phyloP scores from a whole-genome alignment of 129 eudicot genomes.

The Heracleum sosnowskyi region DNA sequence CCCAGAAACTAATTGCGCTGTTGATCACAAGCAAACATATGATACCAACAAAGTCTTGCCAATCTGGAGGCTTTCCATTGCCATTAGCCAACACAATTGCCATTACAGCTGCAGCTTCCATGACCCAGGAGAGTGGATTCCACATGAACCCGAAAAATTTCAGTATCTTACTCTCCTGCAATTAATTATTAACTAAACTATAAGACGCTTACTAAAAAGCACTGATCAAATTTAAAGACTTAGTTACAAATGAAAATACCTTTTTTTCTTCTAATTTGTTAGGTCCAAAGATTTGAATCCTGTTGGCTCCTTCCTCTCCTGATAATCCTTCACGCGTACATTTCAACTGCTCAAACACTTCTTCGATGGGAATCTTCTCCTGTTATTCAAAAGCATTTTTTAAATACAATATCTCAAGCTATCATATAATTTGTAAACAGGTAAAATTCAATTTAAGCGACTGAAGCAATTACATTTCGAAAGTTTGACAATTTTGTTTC shows the following conservation, averaged over 20 bases:
- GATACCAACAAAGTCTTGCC: conserved; percentile 90
- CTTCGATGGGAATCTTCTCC: conserved; percentile 64
- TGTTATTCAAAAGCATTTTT: conserved; percentile 7
- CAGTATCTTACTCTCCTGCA: conserved; percentile 71
- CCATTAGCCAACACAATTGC: conserved; percentile 85
- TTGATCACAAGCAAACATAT: conserved; percentile 79
- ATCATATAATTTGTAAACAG: not conserved
- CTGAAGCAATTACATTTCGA: not conserved
- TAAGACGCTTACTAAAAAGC: not conserved
- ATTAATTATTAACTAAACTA: not conserved
- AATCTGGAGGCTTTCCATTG: conserved; percentile 73
- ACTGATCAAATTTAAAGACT: not conserved
- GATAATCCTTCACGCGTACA: conserved; percentile 53
- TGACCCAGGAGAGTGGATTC: conserved; percentile 95
- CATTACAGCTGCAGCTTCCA: conserved; percentile 95
- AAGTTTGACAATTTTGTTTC: not conserved
- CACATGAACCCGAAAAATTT: conserved; percentile 94
- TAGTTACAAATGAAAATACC: conserved; percentile 16
- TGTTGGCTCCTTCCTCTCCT: conserved; percentile 36
- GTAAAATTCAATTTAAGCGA: not conserved
- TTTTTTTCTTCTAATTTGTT: conserved; percentile 60
- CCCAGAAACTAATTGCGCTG: conserved; percentile 82
- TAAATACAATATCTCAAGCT: not conserved
- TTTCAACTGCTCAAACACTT: conserved; percentile 57
- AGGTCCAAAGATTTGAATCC: conserved; percentile 54